These are phyloP conservation scores for Diaporthe nobilis DNA, from an alignment of 2,329 filamentous ascomycete genomes.

Conservation along the genomic window DNA sequence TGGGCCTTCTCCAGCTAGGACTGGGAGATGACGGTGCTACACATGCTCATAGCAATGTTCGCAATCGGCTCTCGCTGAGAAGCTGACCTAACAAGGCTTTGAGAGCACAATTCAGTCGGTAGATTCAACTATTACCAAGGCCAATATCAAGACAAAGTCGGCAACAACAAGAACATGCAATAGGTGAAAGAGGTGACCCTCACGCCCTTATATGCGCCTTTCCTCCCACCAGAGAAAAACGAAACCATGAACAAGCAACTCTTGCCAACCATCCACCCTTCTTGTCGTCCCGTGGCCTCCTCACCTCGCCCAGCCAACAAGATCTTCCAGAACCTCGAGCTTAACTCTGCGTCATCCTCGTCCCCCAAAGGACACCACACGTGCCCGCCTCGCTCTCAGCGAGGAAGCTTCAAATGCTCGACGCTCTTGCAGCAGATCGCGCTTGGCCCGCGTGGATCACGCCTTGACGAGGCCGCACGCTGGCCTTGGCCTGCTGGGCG, in stretches of 20 bases:
- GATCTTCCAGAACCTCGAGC: background rate
- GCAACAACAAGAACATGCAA: background rate
- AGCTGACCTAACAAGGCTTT: background rate
- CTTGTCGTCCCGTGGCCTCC: background rate
- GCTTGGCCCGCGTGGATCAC: slow-evolving; percentile 21
- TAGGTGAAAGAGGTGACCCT: background rate
- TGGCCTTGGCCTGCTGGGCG: slow-evolving; percentile 16
- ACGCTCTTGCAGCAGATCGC: slow-evolving; percentile 26
- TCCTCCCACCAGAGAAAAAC: background rate
- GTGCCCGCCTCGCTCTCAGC: background rate
- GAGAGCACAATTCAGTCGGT: background rate
- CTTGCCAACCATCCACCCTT: background rate
- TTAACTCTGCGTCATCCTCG: background rate
- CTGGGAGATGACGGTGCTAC: background rate
- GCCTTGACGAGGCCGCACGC: slow-evolving; percentile 10
- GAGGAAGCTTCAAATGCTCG: slow-evolving; percentile 16
- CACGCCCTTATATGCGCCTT: no score
- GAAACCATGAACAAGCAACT: background rate
- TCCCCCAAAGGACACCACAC: background rate
- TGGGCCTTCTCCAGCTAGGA: background rate
- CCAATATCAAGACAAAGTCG: no score
- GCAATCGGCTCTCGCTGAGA: no score
- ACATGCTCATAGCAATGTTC: background rate
- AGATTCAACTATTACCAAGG: background rate
- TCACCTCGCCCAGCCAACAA: background rate